phyloP scores from a whole-genome alignment of 1,139 yeast genomes.

The Saccharomyces hybrid region DNA sequence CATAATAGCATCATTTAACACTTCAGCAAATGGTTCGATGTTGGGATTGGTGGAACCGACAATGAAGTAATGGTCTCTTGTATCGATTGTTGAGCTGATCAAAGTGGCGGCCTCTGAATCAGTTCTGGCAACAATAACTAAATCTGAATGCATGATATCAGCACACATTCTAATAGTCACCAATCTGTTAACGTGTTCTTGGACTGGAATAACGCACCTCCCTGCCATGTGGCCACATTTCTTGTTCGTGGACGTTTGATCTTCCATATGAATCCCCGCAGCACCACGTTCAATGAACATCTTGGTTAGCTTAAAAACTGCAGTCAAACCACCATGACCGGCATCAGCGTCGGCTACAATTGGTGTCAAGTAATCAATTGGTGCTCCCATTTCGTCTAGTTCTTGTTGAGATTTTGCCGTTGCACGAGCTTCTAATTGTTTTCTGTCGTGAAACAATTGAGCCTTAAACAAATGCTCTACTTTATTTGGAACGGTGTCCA shows the following conservation, averaged over 20 bases:
- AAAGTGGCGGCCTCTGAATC: conserved; percentile 96
- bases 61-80: conserved; percentile 87
- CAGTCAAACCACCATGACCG: conserved; percentile 97
- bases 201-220: conserved; percentile 93
- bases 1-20: conserved; percentile 75
- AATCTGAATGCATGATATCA: conserved; percentile 81
- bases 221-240: conserved; percentile 98
- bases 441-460: conserved; percentile 93
- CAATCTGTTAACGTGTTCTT: conserved; percentile 90
- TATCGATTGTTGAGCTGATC: conserved; percentile 87
- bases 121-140: conserved; percentile 87
- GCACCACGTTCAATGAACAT: conserved; percentile 97
- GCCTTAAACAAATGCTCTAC: conserved; percentile 96
- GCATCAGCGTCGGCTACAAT: conserved; percentile 97
- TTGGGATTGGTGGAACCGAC: conserved; percentile 87
- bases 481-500: conserved; percentile 98
- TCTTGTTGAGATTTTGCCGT: conserved; percentile 48
- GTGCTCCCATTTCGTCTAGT: conserved; percentile 38
- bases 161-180: conserved; percentile 94
- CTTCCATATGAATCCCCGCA: conserved; percentile 97
- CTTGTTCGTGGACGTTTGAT: conserved; percentile 97
- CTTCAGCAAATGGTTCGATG: conserved; percentile 62
- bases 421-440: conserved; percentile 85
- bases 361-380: conserved; percentile 82
- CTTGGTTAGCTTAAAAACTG: conserved; percentile 90